Conservation (phyloP, 345 rosid species). For the Eucalyptus coolabah region DNA sequence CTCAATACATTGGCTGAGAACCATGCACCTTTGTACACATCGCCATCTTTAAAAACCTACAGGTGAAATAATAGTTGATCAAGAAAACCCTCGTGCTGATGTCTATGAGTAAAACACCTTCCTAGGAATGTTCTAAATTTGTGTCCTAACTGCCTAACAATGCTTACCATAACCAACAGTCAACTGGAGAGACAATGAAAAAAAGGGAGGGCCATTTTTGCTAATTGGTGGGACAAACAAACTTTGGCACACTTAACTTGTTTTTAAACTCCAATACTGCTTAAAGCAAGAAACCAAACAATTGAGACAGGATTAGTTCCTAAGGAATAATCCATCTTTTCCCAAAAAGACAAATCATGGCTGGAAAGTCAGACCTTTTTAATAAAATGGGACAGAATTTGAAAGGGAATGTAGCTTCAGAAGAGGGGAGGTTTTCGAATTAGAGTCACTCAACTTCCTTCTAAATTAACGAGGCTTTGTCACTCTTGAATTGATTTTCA, state of each 20-base stretch:
- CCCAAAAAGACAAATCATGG: neutral
- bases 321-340: neutral
- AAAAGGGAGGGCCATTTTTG: neutral
- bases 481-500: neutral
- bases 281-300: neutral
- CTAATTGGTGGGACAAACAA: neutral
- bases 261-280: neutral
- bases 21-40: slow-evolving; percentile 68
- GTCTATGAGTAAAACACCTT: neutral
- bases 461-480: neutral
- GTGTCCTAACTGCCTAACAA: neutral
- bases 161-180: neutral
- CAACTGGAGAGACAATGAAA: neutral
- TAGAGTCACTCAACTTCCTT: neutral
- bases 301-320: neutral
- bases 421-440: neutral
- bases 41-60: slow-evolving; percentile 75
- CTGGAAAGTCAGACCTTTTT: neutral
- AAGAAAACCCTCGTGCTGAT: neutral
- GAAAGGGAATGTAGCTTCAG: neutral
- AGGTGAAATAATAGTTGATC: neutral
- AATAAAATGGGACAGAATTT: neutral
- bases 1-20: slow-evolving; percentile 59
- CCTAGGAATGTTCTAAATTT: neutral
- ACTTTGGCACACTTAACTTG: neutral